A percentile compares a stretch with the other conserved stretches of the same genome.
Conservation (phyloP, 768 basidiomycete species). For the Tylopilus vinaceipallidus region DNA sequence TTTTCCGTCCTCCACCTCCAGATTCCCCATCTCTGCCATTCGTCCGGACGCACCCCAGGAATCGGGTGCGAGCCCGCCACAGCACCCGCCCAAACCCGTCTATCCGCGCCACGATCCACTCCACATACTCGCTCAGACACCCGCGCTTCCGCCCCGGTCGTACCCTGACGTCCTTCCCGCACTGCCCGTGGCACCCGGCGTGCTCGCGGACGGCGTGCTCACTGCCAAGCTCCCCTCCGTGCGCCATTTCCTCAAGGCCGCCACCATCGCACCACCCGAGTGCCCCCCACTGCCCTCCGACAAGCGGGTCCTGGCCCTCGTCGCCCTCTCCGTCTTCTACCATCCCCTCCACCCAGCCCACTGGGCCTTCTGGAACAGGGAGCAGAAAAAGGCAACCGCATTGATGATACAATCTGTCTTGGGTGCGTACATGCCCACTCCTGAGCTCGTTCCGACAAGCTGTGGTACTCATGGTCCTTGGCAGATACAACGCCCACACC, state of each 20-base stretch:
- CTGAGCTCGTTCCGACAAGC: too few relatives aligned
- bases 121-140: conserved; percentile 23
- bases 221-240: conserved; percentile 51
- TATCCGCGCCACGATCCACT: conserved; percentile 35
- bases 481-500: conserved; percentile 30
- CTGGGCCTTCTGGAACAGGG: conserved; percentile 63
- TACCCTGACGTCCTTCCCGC: conserved; percentile 22
- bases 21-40: conserved; percentile 39
- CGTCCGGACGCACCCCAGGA: conserved; percentile 32
- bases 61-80: conserved; percentile 20
- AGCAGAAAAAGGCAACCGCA: conserved; percentile 47
- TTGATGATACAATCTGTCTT: conserved; percentile 51
- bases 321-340: conserved; percentile 59
- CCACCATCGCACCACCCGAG: conserved; percentile 37
- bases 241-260: conserved; percentile 43
- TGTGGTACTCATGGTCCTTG: too few relatives aligned
- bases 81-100: conserved; percentile 23
- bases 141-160: conserved; percentile 19
- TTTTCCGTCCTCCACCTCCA: conserved; percentile 21
- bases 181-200: conserved; percentile 33
- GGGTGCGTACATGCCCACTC: conserved; percentile 39
- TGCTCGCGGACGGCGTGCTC: conserved; percentile 39
- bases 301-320: conserved; percentile 49
- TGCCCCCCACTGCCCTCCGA: conserved; percentile 41
- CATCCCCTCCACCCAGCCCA: conserved; percentile 54